Percentiles rank a stretch among this genome's conserved stretches.
phyloP scores from a whole-genome alignment of 208 protist species.

The Tritrichomonas foetus region DNA sequence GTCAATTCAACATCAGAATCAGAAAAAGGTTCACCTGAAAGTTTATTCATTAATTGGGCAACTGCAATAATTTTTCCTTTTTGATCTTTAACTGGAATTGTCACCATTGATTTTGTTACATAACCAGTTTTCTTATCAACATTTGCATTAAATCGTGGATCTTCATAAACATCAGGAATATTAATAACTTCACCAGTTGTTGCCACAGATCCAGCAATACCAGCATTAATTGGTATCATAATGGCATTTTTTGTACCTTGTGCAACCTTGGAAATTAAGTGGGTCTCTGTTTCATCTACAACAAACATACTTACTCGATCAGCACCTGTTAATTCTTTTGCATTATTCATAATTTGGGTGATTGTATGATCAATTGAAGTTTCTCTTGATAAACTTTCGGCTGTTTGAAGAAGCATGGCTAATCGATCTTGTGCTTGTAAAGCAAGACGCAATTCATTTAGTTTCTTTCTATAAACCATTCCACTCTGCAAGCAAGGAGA shows the following conservation, averaged over 20 bases:
- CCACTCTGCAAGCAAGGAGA: background rate
- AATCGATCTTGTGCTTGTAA: background rate
- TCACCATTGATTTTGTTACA: constrained; percentile 55
- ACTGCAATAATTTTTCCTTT: background rate
- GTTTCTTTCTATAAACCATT: background rate
- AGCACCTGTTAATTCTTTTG: background rate
- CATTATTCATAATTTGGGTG: constrained; percentile 15
- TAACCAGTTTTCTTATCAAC: constrained; percentile 60
- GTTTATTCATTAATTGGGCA: constrained; percentile 31
- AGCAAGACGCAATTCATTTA: background rate
- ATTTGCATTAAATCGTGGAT: constrained; percentile 56
- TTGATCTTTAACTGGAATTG: constrained; percentile 52
- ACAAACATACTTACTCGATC: background rate
- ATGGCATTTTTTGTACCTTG: background rate
- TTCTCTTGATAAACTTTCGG: background rate
- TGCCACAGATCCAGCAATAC: constrained; percentile 52
- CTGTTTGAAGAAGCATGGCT: background rate
- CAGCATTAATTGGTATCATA: constrained; percentile 32
- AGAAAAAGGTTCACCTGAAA: background rate
- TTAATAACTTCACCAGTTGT: constrained; percentile 52
- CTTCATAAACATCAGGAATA: constrained; percentile 59
- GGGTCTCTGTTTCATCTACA: background rate
- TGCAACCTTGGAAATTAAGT: background rate
- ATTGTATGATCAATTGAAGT: background rate
- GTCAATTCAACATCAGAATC: background rate